Evolutionary conservation across 2,329 filamentous ascomycete species (phyloP), one percentile per base, ranked within the genome.

Genomic region (Dactylellina sp.): DNA sequence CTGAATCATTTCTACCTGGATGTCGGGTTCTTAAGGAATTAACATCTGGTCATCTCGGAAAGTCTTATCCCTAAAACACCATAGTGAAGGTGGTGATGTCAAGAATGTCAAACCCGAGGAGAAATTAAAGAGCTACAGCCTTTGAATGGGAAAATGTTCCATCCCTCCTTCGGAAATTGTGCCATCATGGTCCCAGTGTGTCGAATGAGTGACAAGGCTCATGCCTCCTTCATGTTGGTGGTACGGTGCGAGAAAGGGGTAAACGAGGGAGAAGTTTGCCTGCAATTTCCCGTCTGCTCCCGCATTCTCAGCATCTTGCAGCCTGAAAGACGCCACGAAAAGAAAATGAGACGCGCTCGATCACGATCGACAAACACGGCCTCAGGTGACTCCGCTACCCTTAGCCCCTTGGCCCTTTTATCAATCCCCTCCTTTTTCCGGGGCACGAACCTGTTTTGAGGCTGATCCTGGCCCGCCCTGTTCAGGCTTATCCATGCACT

Each of bases 271-370:
- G 56, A 55, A 24, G 46, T 32, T 28, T 46, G 35, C 28, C 40
- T 37, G 22, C 55, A 65, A 74, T 66, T 74, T 74, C 55, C 70
- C 70, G 70, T 71, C 39, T 28, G 42, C 52, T 57, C 46, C 20
- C 28, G 9, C 64, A 70, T 61, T 61, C 61, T 74, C 61, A 53
- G 46, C 68, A 55, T 28, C 20, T 50, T 63, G 68, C 47, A 65
- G 53, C 53, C 47, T 66, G 55, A 62, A 74, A 74, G 70, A 74
- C 70, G 70, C 70, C 70, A 74, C 70, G 70, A 74, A 55, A 66
- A 57, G 47, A 72, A 70, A 62, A 37, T 61, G 61, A 49, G 70
- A 74, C 70, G 61, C 70, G 70, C 61, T 56, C 40, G 52, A 49
- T 28, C 55, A 35, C 46, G 61, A 50, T 74, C 60, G 39, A 35